Conservation (phyloP, 2,329 filamentous ascomycete species). For the Trichoderma brevicompactum region DNA sequence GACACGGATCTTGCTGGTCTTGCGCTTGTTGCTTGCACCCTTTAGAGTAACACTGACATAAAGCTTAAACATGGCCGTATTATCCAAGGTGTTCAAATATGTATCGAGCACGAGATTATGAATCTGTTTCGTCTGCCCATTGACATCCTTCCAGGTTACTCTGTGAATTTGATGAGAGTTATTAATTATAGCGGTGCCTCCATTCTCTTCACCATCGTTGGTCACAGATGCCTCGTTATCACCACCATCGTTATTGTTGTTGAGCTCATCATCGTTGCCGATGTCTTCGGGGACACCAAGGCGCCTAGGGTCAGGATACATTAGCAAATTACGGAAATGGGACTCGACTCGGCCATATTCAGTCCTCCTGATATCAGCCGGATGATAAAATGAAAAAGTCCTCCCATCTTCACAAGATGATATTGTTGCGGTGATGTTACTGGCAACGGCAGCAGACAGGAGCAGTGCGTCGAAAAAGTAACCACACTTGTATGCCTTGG, state of each 20-base stretch:
- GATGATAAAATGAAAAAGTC: not conserved
- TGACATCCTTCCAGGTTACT: not conserved
- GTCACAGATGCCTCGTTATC: not conserved
- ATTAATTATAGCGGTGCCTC: not conserved
- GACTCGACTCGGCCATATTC: not conserved
- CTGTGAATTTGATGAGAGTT: not conserved
- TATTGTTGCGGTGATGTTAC: not conserved
- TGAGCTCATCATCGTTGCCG: not conserved
- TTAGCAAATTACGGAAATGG: not conserved
- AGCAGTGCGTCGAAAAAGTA: not conserved
- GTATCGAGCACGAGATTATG: not conserved
- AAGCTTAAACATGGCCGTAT: conserved; percentile 3
- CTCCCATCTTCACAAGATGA: not conserved
- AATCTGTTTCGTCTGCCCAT: not conserved
- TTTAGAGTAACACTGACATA: not conserved
- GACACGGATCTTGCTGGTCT: not conserved
- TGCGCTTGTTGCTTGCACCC: not conserved
- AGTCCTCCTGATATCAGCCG: not conserved
- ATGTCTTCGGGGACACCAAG: not conserved
- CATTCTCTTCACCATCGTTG: not conserved
- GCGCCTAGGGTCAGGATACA: not conserved
- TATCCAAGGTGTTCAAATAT: not conserved
- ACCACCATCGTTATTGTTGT: not conserved
- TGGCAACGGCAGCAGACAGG: not conserved
- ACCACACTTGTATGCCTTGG: not conserved